Evolutionary conservation across 345 rosid genomes (phyloP).

Genomic region (Noccaea bulbosa): DNA sequence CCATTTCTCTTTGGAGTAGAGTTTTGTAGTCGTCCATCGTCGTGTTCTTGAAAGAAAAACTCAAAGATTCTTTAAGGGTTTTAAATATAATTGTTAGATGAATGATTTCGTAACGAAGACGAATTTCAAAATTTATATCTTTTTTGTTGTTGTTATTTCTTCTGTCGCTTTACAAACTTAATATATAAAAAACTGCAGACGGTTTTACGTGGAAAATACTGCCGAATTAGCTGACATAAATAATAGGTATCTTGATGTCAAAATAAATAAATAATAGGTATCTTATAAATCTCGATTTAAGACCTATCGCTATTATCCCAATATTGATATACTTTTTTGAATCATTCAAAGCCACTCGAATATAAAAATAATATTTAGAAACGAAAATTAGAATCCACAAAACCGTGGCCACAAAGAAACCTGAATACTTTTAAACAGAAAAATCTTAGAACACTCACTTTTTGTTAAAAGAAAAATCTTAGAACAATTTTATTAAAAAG

Average conservation of each 20-base stretch:
- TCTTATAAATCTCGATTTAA: conserved; percentile 19
- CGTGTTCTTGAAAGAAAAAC: conserved; percentile 26
- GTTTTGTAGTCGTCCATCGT: conserved; percentile 33
- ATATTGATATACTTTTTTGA: conserved; percentile 25
- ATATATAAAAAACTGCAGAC: conserved; percentile 18
- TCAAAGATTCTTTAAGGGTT: conserved; percentile 11
- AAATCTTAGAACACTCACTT: not conserved
- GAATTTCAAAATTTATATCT: not conserved
- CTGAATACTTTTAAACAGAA: not conserved
- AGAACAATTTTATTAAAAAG: conserved; percentile 6
- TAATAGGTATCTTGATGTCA: conserved; percentile 10
- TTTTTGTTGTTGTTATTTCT: not conserved
- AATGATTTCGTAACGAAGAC: conserved; percentile 10
- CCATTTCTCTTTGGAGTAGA: conserved; percentile 25
- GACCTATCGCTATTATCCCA: conserved; percentile 37
- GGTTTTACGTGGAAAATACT: conserved; percentile 37
- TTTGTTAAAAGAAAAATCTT: not conserved
- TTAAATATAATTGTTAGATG: not conserved
- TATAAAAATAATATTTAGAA: not conserved
- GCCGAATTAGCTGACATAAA: conserved; percentile 41
- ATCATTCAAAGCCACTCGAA: conserved; percentile 36
- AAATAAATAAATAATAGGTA: conserved; percentile 25
- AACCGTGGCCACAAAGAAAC: conserved; percentile 34
- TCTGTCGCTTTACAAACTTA: conserved; percentile 30
- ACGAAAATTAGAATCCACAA: conserved; percentile 1